phyloP scores from a whole-genome alignment of 2,329 filamentous ascomycete genomes.

The Xenoacremonium recifei region DNA sequence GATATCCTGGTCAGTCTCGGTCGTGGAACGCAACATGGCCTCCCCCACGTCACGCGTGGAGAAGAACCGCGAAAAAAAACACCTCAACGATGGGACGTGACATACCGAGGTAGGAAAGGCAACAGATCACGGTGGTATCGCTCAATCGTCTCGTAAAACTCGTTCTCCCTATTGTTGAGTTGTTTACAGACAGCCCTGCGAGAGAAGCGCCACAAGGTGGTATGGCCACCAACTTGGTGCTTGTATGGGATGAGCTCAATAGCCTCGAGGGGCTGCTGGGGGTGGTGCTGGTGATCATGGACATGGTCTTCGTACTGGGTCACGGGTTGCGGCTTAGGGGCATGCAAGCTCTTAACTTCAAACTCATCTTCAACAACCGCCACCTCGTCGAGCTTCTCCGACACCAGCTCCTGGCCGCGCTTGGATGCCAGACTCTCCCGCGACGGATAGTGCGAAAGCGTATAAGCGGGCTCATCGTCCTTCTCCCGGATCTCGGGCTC shows the following conservation, averaged over 20 bases:
- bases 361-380: conserved; percentile 42
- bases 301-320: conserved; percentile 47
- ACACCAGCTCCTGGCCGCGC: conserved; percentile 30
- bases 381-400: conserved; percentile 37
- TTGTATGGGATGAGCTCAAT: conserved; percentile 96
- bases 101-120: conserved; percentile 82
- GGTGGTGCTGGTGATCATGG: conserved; percentile 50
- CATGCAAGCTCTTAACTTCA: conserved; percentile 33
- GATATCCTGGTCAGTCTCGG: conserved; percentile 13
- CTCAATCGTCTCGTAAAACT: conserved; percentile 97
- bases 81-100: conserved; percentile 9
- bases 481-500: conserved; percentile 29
- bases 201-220: conserved; percentile 93
- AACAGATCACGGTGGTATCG: conserved; percentile 85
- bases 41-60: background rate
- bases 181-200: conserved; percentile 95
- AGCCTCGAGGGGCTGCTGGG: conserved; percentile 71
- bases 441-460: conserved; percentile 25
- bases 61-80: conserved; percentile 9
- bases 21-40: background rate
- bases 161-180: conserved; percentile 95
- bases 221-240: conserved; percentile 96
- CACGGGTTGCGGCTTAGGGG: conserved; percentile 35
- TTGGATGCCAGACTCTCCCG: conserved; percentile 28
- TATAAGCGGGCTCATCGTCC: conserved; percentile 18